phyloP scores from a whole-genome alignment of 2,329 filamentous ascomycete species.

The Tolypocladium ovalisporum region DNA sequence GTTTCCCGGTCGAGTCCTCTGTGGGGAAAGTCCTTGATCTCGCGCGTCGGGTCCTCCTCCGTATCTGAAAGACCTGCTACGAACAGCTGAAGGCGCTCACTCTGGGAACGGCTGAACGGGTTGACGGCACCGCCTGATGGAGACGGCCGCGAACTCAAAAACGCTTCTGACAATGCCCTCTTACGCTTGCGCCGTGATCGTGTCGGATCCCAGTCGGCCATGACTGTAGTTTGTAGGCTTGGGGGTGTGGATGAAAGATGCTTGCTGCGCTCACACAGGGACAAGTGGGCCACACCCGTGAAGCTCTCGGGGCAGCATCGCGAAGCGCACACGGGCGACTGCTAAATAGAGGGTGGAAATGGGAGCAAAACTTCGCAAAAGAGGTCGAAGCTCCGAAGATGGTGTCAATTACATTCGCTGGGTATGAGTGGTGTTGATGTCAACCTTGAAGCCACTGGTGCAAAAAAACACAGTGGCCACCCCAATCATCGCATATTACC shows the following conservation, averaged over 20 bases:
- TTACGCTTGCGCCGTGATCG: background rate
- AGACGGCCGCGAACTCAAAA: conserved; percentile 2
- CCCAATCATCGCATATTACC: too few species aligned
- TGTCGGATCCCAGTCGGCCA: background rate
- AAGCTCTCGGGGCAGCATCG: background rate
- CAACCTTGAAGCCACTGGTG: background rate
- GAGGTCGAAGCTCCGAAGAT: background rate
- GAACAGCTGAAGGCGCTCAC: conserved; percentile 39
- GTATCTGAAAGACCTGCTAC: conserved; percentile 40
- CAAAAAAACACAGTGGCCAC: too few species aligned
- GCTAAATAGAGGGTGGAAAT: too few species aligned
- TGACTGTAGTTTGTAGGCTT: background rate
- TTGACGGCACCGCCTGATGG: conserved; percentile 32
- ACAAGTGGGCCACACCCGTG: background rate
- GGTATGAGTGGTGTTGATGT: background rate
- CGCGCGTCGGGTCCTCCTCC: conserved; percentile 30
- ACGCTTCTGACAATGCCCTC: background rate
- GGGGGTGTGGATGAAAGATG: background rate
- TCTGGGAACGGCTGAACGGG: conserved; percentile 42
- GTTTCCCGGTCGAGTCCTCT: conserved; percentile 14
- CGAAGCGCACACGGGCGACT: background rate
- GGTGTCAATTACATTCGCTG: background rate
- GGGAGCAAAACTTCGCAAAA: background rate
- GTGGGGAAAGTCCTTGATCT: conserved; percentile 40
- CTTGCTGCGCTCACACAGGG: background rate